Evolutionary conservation across 2,329 filamentous ascomycete species (phyloP), one percentile per base, ranked within the genome.

Genomic region (Pseudogymnoascus sp.): DNA sequence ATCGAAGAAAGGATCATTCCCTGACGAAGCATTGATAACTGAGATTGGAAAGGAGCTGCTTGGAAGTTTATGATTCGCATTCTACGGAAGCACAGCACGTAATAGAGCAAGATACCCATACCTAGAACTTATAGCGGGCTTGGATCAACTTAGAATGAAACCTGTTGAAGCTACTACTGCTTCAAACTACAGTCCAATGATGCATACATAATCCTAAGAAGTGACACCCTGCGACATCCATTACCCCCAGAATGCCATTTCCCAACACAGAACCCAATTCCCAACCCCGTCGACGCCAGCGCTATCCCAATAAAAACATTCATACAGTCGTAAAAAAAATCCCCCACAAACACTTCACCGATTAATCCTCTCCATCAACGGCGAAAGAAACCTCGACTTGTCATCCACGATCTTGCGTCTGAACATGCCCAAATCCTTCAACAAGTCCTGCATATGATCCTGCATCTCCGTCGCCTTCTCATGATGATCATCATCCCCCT

Each of bases 321-420:
- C 51, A 57, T 57, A 36, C 51, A 36, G 51, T 57, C 51, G 29
- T 57, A 34, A 57, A 57, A 57, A 57, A 31, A 54, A 29, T 1
- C 29, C 29, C 11, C 51, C 26, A 3, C 4, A 16, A 8, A 34
- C 5, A 36, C 29, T 1, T 61, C 39, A 61, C 6, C 59, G 59
- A 62, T 70, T 82, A 62, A 78, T 70, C 66, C 75, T 75, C 60
- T 73, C 71, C 3, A 78, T 79, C 61, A 84, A 68, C n/a, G 81
- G 80, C 71, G 72, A 75, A 21, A 80, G 76, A 65, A 86, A 95
- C 40, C 90, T 79, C 64, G 79, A 78, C 74, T 89, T 84, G 74
- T 97, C 95, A 70, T 95, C 91, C 5, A 85, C 86, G 67, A 97
- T 86, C 78, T 96, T 97, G 71, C 86, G 86, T 74, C 88, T 88